phyloP scores from a whole-genome alignment of 768 basidiomycete genomes.

The Chalciporus piperatus region DNA sequence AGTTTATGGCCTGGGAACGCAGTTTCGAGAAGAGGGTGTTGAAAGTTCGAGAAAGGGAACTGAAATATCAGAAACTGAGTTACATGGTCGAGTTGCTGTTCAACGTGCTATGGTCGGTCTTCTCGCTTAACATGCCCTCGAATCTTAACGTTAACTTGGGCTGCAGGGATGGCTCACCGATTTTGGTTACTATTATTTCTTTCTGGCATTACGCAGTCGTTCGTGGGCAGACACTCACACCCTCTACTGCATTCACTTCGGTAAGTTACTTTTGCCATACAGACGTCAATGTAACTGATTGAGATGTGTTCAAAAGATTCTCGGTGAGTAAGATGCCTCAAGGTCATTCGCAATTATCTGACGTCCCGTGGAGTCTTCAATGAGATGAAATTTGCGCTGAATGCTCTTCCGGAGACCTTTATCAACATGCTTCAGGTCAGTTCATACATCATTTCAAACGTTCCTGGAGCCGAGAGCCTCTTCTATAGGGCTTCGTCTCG shows the following conservation, averaged over 20 bases:
- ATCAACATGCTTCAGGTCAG: slow-evolving; percentile 82
- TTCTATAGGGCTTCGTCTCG: slow-evolving; percentile 67
- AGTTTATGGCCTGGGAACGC: slow-evolving; percentile 96
- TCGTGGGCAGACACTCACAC: slow-evolving; percentile 65
- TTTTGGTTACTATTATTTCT: slow-evolving; percentile 57
- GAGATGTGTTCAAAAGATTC: slow-evolving; percentile 32
- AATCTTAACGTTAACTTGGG: neutral
- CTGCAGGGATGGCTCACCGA: slow-evolving; percentile 45
- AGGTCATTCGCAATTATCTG: neutral
- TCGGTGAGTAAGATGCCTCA: slow-evolving; percentile 30
- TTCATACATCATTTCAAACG: neutral
- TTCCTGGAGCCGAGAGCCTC: neutral
- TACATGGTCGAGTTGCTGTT: slow-evolving; percentile 79
- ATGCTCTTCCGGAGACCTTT: slow-evolving; percentile 85
- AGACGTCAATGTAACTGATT: neutral
- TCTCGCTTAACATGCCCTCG: neutral
- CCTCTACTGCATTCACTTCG: slow-evolving; percentile 81
- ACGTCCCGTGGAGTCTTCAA: slow-evolving; percentile 57
- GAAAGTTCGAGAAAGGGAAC: slow-evolving; percentile 73
- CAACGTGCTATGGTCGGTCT: slow-evolving; percentile 50
- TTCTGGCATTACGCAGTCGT: slow-evolving; percentile 76
- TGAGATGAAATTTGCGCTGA: slow-evolving; percentile 86
- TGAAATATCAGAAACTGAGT: slow-evolving; percentile 81
- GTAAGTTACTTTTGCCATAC: slow-evolving; percentile 32
- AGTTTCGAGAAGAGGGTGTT: slow-evolving; percentile 78